Evolutionary conservation across 1,139 yeast genomes (phyloP).

Genomic region (Schwanniomyces etchellsii): DNA sequence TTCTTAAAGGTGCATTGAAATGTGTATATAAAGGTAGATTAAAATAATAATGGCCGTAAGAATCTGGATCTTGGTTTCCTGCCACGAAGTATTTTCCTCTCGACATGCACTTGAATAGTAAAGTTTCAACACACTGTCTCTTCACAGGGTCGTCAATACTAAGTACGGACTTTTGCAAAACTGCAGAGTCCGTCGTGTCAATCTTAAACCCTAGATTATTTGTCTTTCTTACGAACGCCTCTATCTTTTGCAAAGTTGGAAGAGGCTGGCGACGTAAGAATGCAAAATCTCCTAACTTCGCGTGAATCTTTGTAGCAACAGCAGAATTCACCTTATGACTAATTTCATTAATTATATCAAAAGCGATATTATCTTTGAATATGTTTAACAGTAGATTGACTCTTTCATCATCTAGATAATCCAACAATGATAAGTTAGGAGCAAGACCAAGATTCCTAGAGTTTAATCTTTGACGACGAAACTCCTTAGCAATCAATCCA

Average conservation of each 20-base stretch:
- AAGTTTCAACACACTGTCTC: slow-evolving; percentile 73
- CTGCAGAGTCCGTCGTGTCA: slow-evolving; percentile 71
- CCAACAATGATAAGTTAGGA: slow-evolving; percentile 64
- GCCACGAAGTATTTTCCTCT: slow-evolving; percentile 87
- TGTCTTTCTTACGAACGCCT: slow-evolving; percentile 69
- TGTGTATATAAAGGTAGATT: slow-evolving; percentile 87
- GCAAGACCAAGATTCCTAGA: slow-evolving; percentile 42
- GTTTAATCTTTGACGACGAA: slow-evolving; percentile 66
- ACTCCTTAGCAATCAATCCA: slow-evolving; percentile 61
- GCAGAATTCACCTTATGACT: slow-evolving; percentile 79
- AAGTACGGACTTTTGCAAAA: slow-evolving; percentile 68
- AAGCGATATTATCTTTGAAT: slow-evolving; percentile 57
- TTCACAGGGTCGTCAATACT: slow-evolving; percentile 56
- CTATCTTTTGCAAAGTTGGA: slow-evolving; percentile 80
- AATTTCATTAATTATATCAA: slow-evolving; percentile 65
- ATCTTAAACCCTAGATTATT: slow-evolving; percentile 59
- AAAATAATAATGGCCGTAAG: slow-evolving; percentile 71
- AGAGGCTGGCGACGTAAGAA: slow-evolving; percentile 82
- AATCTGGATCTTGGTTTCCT: slow-evolving; percentile 79
- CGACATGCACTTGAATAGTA: slow-evolving; percentile 75
- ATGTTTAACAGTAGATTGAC: slow-evolving; percentile 68
- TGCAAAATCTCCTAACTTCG: slow-evolving; percentile 74
- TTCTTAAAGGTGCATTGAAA: slow-evolving; percentile 85
- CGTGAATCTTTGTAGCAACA: slow-evolving; percentile 75
- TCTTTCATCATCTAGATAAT: slow-evolving; percentile 81